Evolutionary conservation across 108 stramenopile species (phyloP).

Genomic region (Pseudonitzschia pungens): DNA sequence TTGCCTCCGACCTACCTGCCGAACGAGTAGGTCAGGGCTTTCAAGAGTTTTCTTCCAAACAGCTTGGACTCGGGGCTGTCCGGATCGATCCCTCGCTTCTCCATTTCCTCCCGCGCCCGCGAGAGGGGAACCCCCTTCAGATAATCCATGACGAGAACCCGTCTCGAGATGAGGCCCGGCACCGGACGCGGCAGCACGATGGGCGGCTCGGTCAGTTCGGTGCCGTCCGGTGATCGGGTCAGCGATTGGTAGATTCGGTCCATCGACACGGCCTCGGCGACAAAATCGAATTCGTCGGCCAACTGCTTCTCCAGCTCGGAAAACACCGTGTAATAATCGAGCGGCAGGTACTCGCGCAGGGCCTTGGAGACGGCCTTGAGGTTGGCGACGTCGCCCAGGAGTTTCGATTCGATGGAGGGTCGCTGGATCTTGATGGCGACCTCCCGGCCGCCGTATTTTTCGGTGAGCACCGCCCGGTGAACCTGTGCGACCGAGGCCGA

Average conservation of each 20-base stretch:
- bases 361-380: constrained; percentile 83
- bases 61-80: constrained; percentile 88
- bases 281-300: constrained; percentile 93
- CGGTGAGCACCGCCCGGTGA: constrained; percentile 83
- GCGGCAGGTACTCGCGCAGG: constrained; percentile 70
- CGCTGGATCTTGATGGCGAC: constrained; percentile 97
- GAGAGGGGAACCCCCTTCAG: constrained; percentile 88
- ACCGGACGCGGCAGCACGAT: constrained; percentile 89
- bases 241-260: constrained; percentile 82
- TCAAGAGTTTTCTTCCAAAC: constrained; percentile 80
- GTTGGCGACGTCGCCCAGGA: constrained; percentile 92
- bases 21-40: constrained; percentile 86
- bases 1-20: constrained; percentile 50
- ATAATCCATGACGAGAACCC: constrained; percentile 93
- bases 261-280: constrained; percentile 95
- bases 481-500: constrained; percentile 90
- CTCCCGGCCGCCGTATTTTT: constrained; percentile 75
- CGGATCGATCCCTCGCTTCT: constrained; percentile 78
- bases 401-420: constrained; percentile 87
- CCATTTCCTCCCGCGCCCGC: constrained; percentile 87
- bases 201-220: constrained; percentile 55
- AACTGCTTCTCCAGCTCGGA: constrained; percentile 84
- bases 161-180: constrained; percentile 75
- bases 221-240: constrained; percentile 51
- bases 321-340: constrained; percentile 95